A percentile compares a stretch with the other conserved stretches of the same genome.
phyloP scores from a whole-genome alignment of 116 monocot species.

The Phalaenopsis hybrid region DNA sequence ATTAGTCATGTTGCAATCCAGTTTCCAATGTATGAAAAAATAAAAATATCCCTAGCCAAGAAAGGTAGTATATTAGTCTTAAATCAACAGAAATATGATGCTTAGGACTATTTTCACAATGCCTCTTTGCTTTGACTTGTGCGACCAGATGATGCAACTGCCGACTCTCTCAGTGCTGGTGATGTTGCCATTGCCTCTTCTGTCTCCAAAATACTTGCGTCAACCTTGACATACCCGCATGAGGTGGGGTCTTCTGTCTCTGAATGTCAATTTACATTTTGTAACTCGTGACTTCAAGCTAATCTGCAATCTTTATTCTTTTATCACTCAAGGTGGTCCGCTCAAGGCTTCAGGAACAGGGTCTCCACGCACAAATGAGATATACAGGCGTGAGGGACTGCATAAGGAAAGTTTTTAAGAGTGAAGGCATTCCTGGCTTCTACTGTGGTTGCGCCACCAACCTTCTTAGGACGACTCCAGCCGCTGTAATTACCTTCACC shows the following conservation, averaged over 20 bases:
- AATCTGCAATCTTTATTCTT: not conserved
- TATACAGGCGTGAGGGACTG: conserved; percentile 72
- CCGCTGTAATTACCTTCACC: conserved; percentile 90
- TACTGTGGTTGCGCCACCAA: conserved; percentile 91
- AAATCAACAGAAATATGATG: not conserved
- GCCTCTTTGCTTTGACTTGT: not conserved
- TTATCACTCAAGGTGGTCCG: conserved; percentile 57
- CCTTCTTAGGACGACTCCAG: conserved; percentile 75
- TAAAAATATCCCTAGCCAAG: conserved; percentile 61
- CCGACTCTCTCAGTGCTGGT: conserved; percentile 58
- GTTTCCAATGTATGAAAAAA: conserved; percentile 86
- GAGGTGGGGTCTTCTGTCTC: conserved; percentile 41
- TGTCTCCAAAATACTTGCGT: conserved; percentile 71
- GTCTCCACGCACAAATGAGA: conserved; percentile 37
- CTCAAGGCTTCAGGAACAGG: conserved; percentile 85
- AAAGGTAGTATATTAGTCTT: conserved; percentile 28
- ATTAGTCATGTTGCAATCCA: conserved; percentile 95
- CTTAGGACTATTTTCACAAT: not conserved
- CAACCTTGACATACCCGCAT: conserved; percentile 87
- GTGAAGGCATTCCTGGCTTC: conserved; percentile 70
- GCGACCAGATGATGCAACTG: conserved; percentile 53
- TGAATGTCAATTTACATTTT: not conserved
- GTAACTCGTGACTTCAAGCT: not conserved
- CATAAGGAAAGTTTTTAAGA: conserved; percentile 51
- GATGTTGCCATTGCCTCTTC: conserved; percentile 90